A percentile compares a stretch with the other conserved stretches of the same genome.
phyloP scores from a whole-genome alignment of 495 filamentous ascomycete species.

The Paragyromitra xinjiangensis region DNA sequence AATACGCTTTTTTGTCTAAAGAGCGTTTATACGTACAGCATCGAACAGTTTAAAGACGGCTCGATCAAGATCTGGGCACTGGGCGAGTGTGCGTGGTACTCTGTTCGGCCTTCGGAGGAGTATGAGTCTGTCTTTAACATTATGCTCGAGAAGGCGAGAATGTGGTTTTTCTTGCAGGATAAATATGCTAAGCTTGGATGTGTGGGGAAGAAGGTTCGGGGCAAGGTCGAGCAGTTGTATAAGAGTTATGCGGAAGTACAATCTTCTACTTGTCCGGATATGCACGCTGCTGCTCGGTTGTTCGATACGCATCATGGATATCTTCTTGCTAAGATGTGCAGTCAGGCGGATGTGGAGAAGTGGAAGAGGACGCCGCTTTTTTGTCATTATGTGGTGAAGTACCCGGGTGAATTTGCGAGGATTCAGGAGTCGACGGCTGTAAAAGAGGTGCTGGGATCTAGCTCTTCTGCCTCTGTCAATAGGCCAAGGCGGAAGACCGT shows the following conservation, averaged over 20 bases:
- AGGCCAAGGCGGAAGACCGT: neutral
- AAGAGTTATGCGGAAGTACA: slow-evolving; percentile 22
- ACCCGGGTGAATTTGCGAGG: slow-evolving; percentile 6
- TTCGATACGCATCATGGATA: slow-evolving; percentile 48
- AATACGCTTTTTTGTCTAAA: slow-evolving; percentile 3
- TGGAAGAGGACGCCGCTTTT: slow-evolving; percentile 51
- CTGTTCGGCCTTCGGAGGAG: slow-evolving; percentile 37
- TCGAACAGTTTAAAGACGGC: slow-evolving; percentile 35
- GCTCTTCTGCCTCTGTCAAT: neutral
- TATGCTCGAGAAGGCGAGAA: slow-evolving; percentile 46
- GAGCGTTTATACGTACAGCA: slow-evolving; percentile 38
- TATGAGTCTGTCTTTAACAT: slow-evolving; percentile 34
- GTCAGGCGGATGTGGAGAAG: slow-evolving; percentile 19
- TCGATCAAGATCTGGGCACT: slow-evolving; percentile 49
- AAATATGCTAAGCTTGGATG: slow-evolving; percentile 30
- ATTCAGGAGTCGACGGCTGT: neutral
- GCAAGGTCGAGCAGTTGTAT: slow-evolving; percentile 21
- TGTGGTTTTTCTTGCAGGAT: slow-evolving; percentile 52
- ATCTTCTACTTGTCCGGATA: slow-evolving; percentile 14
- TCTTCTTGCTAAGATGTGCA: slow-evolving; percentile 48
- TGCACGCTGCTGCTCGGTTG: slow-evolving; percentile 13
- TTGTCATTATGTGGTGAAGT: slow-evolving; percentile 12
- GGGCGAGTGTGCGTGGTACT: slow-evolving; percentile 46
- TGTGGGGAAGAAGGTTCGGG: neutral
- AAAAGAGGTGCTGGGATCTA: neutral